Evolutionary conservation across 805 yeast species (phyloP), one percentile per base, ranked within the genome.

Genomic region (Myxozyma sirexii): DNA sequence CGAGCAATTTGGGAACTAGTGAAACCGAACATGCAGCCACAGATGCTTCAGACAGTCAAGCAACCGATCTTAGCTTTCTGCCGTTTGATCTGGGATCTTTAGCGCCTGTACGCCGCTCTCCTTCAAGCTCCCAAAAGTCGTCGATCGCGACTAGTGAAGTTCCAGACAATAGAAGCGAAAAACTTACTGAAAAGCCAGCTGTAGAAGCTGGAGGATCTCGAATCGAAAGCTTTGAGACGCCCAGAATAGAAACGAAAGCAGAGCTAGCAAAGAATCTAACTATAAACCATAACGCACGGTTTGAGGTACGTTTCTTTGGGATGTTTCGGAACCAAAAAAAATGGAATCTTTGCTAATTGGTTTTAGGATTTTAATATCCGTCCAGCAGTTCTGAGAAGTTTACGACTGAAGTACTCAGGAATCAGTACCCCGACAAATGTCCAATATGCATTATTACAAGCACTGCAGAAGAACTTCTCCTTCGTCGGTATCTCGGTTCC

Each of bases 401-500:
- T 62, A 17, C 23, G 38, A 13, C 47, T 37, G 19, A 39, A 39
- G 21, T 62, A 43, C 21, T 43, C 58, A 7, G 46, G 51, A 17
- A 23, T 56, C 10, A 31, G 8, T 21, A 12, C 39, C 6, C 58
- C 64, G 42, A 63, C 66, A 4, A 24, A 45, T 3, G 53, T 55
- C 17, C 66, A 63, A 43, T 26, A 24, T 5, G 54, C 60, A n/a
- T 33, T 63, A 15, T 49, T 63, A 5, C 12, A 29, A 5, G 59
- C 57, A 8, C 48, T 63, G 4, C 58, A 49, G n/a, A 27, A 52
- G 13, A 43, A 47, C 12, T 15, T 17, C 5, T 71, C 75, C 1
- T 66, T 70, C 21, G 33, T 71, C 2, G 72, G 68, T 17, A 59
- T 65, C 15, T 67, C 75, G 1, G 60, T 66, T 1, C 69, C 76